A percentile compares a stretch with the other conserved stretches of the same genome.
These are phyloP conservation scores for Candida coquimbonensis DNA, from an alignment of 805 yeast genomes.

Conservation along the genomic window DNA sequence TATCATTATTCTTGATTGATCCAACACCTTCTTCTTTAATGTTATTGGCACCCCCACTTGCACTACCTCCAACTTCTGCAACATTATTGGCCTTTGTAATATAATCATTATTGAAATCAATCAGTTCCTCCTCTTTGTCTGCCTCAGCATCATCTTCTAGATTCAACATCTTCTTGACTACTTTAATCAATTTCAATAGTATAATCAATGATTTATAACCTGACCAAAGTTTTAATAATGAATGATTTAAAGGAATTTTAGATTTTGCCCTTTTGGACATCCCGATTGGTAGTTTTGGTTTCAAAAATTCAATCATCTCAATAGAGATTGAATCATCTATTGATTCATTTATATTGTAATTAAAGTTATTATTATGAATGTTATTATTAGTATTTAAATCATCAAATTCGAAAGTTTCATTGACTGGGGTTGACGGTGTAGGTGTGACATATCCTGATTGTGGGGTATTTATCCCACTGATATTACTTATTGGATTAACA, in stretches of 20 bases:
- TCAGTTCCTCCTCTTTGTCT: no score
- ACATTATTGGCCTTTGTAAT: no score
- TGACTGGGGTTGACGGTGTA: conserved; percentile 4
- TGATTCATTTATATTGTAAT: conserved; percentile 2
- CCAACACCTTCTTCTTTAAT: no score
- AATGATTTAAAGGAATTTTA: conserved; percentile 43
- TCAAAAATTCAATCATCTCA: conserved; percentile 32
- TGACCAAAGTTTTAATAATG: conserved; percentile 48
- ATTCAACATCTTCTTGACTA: conserved; percentile 9
- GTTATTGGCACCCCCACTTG: no score
- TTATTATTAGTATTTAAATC: not conserved
- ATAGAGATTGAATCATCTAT: conserved; percentile 8
- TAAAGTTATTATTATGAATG: conserved; percentile 6
- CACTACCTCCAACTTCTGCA: no score
- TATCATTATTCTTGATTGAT: no score
- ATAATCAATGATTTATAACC: conserved; percentile 38
- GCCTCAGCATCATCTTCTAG: not conserved
- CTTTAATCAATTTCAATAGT: conserved; percentile 30
- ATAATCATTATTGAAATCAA: no score
- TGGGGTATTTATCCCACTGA: not conserved
- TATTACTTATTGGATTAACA: not conserved
- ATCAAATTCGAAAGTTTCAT: not conserved
- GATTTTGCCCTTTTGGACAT: conserved; percentile 53
- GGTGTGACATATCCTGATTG: conserved; percentile 5
- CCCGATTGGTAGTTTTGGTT: conserved; percentile 50